Conservation (phyloP, 208 protist species). For the Leishmania tropica region DNA sequence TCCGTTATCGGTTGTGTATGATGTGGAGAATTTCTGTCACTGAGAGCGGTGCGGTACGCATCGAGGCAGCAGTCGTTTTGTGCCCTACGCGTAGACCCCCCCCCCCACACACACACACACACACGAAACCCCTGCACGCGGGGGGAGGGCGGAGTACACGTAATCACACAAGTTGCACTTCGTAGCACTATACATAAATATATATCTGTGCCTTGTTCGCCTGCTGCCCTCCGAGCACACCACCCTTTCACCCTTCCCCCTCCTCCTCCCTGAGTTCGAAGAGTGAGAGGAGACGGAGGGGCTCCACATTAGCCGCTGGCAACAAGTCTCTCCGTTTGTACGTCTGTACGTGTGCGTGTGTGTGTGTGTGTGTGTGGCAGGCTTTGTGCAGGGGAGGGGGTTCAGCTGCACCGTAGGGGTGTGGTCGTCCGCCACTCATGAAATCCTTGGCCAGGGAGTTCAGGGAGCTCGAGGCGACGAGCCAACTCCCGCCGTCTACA, state of each 20-base stretch:
- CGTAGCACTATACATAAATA: background rate
- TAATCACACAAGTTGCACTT: background rate
- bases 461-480: slow-evolving; percentile 31
- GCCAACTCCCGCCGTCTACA: slow-evolving; percentile 35
- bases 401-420: background rate
- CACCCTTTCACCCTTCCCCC: background rate
- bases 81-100: background rate
- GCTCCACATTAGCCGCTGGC: background rate
- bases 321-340: background rate
- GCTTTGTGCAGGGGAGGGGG: background rate
- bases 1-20: background rate
- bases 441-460: slow-evolving; percentile 11
- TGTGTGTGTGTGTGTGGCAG: background rate
- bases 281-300: background rate
- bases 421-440: background rate
- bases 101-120: background rate
- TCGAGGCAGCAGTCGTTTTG: background rate
- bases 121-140: background rate
- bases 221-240: background rate
- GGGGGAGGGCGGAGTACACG: background rate
- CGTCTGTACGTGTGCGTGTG: background rate
- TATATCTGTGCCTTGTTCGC: too few species aligned
- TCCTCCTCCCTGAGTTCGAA: background rate
- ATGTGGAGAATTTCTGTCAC: background rate
- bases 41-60: background rate